These are phyloP conservation scores for Penicillium egyptiacum DNA, from an alignment of 495 filamentous ascomycete species.

Conservation along the genomic window DNA sequence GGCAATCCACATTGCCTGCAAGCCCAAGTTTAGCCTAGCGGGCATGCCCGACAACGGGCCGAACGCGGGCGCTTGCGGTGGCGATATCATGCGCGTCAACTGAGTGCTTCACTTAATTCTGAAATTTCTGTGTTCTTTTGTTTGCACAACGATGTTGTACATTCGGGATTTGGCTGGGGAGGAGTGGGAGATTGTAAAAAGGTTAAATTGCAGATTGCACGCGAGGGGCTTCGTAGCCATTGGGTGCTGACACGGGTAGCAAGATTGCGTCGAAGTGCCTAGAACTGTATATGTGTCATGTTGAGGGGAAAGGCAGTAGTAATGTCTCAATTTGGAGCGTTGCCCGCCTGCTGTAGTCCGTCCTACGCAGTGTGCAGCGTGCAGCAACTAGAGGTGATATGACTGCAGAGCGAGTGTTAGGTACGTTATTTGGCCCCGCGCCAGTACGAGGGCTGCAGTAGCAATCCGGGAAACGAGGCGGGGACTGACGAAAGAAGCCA, in stretches of 20 bases:
- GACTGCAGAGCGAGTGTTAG: background rate
- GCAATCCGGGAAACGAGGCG: constrained; percentile 6
- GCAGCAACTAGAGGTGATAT: constrained; percentile 3
- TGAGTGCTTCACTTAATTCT: background rate
- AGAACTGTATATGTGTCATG: constrained; percentile 4
- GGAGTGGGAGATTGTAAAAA: background rate
- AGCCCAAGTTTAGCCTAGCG: constrained; percentile 33
- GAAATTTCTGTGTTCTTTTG: background rate
- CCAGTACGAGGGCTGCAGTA: constrained; percentile 5
- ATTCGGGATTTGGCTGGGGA: background rate
- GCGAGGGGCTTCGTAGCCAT: background rate
- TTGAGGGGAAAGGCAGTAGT: constrained; percentile 4
- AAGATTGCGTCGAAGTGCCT: constrained; percentile 1
- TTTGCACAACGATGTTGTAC: background rate
- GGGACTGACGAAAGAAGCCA: constrained; percentile 13
- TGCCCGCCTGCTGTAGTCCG: background rate
- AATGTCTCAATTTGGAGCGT: background rate
- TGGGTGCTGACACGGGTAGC: background rate
- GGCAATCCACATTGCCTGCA: constrained; percentile 15
- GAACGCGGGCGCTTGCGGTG: constrained; percentile 28
- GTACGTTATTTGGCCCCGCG: background rate
- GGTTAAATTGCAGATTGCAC: constrained; percentile 3
- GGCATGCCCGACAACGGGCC: constrained; percentile 37
- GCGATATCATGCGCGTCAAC: constrained; percentile 18
- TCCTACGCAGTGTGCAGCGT: constrained; percentile 4